Conservation (phyloP, 129 eudicot genomes). For the Smallanthus sonchifolius region DNA sequence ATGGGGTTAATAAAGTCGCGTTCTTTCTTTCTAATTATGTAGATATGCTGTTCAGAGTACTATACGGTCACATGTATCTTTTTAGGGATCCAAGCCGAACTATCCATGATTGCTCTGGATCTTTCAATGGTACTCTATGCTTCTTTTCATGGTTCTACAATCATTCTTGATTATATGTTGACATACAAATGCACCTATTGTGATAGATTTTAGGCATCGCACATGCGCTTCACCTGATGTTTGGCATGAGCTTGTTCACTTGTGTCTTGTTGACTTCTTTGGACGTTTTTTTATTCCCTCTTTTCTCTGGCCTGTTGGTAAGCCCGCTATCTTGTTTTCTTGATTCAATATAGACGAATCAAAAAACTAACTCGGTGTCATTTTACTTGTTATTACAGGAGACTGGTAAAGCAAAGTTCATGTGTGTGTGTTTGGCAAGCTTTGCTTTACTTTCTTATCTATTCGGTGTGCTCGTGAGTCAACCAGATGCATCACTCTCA, state of each 20-base stretch:
- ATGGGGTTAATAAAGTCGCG: not conserved
- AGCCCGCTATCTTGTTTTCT: constrained; percentile 11
- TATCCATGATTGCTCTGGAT: constrained; percentile 71
- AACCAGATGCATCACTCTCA: constrained; percentile 53
- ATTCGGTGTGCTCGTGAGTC: constrained; percentile 57
- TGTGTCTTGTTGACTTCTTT: constrained; percentile 69
- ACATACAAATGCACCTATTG: constrained; percentile 5
- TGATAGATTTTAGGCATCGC: constrained; percentile 82
- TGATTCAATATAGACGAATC: not conserved
- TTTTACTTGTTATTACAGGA: constrained; percentile 42
- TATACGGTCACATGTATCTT: constrained; percentile 53
- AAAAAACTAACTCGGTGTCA: not conserved
- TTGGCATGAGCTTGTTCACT: constrained; percentile 66
- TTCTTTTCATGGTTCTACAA: not conserved
- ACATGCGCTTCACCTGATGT: constrained; percentile 68
- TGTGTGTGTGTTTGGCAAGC: constrained; percentile 46
- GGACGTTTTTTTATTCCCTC: constrained; percentile 70
- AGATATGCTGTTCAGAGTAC: constrained; percentile 87
- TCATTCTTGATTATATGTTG: constrained; percentile 9
- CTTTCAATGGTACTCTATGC: constrained; percentile 65
- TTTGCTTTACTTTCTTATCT: constrained; percentile 48
- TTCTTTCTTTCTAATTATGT: constrained; percentile 25
- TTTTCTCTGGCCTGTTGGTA: constrained; percentile 64
- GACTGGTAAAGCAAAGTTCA: constrained; percentile 46
- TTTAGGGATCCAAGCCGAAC: constrained; percentile 77